Base-by-base conservation (phyloP, 2,329 filamentous ascomycete genomes). In the Xylariaceae sp. region DNA sequence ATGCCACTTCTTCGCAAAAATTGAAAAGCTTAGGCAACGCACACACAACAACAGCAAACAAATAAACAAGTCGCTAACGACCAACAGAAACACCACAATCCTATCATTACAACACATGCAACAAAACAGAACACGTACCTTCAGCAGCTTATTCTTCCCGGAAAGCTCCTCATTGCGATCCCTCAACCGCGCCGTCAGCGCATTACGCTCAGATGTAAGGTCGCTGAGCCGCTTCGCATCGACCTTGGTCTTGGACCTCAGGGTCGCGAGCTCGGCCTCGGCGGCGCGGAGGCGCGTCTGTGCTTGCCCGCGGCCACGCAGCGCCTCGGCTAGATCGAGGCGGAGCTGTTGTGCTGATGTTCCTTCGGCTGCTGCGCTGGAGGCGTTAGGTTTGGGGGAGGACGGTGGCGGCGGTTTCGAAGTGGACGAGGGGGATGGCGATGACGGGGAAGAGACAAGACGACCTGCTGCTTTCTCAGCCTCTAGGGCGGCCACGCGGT, bases 161-260 rank as follows among this genome's bases (percentile, higher is more conserved):
- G 77, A 79, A 23, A 96, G 68, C 71, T 97, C 93, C 58, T 94
- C 88, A 50, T 94, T 88, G 22, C 86, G 75, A 64, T 96, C 92
- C 52, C 80, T 83, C 33, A 95, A 70, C 51, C 83, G 83, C 34
- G 81, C 76, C 40, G 79, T 73, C 16, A 93, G 69, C 2, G 73
- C 67, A 16, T 76, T 73, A 25, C 80, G 78, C 57, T 90, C 83
- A 20, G 73, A 69, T 17, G 81, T 78, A 16, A 94, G 69, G 19
- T 77, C 70, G 14, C 73, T 70, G 41, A 95, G 75, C 16, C 75
- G 73, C 55, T 75, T 77, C 6, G 70, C 66, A 47, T 92, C 84
- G n/a, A 72, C 68, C 36, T 73, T 74, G 5, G 74, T 74, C 56
- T 80, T 79, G 23, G 72, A 64, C 32, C 80, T 82, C n/a, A 90